Evolutionary conservation across 345 rosid species (phyloP), one percentile per base, ranked within the genome.

Genomic region (Salix viminalis): DNA sequence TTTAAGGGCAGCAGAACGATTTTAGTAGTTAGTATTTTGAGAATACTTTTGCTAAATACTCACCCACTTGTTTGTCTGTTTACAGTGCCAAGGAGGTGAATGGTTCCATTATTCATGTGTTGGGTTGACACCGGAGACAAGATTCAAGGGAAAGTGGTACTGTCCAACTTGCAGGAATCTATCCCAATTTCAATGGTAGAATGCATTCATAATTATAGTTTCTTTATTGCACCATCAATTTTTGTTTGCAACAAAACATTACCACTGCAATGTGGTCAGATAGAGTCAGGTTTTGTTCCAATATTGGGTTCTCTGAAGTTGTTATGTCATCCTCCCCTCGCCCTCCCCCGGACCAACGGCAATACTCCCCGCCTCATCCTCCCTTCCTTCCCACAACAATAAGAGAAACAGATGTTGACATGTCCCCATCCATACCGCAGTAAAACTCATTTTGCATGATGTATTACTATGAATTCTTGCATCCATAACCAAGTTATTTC

Each of bases 91-190:
- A 84, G 99, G 99, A 86, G 99, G 99, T 65, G 99, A 96, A 80
- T 94, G 99, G 99, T 96, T 96, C 87, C 99, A 94, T 72, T 96
- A 96, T 74, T n/a, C 93, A 1, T 96, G 99, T 37, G 99, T 96
- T 60, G 99, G 99, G 69, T 88, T 96, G 78, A 92, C 97, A 21
- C 95, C 98, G 0, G 98, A 96, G 86, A 96, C 97, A 48, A 87
- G 99, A 85, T 96, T 96, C 85, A 93, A 88, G 88, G 99, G 97
- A 65, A 96, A 96, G 80, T 96, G 99, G 99, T 96, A 89, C 76
- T 96, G 99, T 83, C 98, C 98, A 39, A 94, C 99, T 65, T 96
- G 99, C 86, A 91, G 86, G 77, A 24, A 78, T 69, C 88, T 84
- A 21, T 91, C 94, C 5, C 91, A 86, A n/a, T 82, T 84, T 72